phyloP scores from a whole-genome alignment of 1,139 yeast species.

The Kodamaea alishanica region DNA sequence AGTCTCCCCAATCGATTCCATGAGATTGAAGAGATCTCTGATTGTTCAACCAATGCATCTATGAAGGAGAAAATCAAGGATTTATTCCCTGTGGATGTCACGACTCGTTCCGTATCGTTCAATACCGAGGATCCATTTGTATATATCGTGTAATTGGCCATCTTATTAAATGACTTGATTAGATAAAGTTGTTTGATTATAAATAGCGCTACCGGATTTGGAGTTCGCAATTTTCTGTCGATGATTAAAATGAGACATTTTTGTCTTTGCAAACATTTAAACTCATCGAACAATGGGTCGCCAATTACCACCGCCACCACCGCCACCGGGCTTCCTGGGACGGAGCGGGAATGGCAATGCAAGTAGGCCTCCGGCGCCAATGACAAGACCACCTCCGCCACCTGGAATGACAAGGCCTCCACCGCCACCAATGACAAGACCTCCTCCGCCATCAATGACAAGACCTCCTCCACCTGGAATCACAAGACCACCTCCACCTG shows the following conservation, averaged over 20 bases:
- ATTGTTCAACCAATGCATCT: constrained; percentile 23
- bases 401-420: constrained; percentile 9
- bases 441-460: constrained; percentile 2
- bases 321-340: constrained; percentile 20
- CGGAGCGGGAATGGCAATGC: too few relatives aligned
- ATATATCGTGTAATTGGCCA: background rate
- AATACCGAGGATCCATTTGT: constrained; percentile 2
- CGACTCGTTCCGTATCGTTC: background rate
- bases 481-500: constrained; percentile 16
- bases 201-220: background rate
- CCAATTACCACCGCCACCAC: constrained; percentile 31
- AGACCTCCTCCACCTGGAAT: constrained; percentile 2
- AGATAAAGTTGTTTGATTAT: background rate
- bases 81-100: background rate
- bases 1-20: constrained; percentile 20
- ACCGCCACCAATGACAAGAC: constrained; percentile 6
- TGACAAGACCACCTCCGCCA: constrained; percentile 11
- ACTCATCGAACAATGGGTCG: constrained; percentile 18
- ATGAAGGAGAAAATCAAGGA: constrained; percentile 12
- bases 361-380: too few relatives aligned
- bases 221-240: background rate
- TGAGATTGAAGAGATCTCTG: constrained; percentile 9
- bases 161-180: background rate
- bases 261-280: background rate
- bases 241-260: constrained; percentile 1